Base-by-base conservation (phyloP, 2,329 filamentous ascomycete species). In the Fusarium subglutinans region DNA sequence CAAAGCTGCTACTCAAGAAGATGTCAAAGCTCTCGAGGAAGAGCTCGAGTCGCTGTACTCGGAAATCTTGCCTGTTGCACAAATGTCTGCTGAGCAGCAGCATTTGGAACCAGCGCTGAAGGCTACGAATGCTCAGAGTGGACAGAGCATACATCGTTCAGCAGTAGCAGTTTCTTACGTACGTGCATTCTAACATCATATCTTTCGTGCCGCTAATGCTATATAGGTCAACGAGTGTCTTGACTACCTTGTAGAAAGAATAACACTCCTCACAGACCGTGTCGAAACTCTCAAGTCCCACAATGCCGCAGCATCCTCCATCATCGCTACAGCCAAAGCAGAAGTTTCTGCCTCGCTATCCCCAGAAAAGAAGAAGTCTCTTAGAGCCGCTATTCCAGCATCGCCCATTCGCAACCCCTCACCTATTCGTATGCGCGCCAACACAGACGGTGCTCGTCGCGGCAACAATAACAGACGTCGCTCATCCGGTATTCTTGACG, bases 71-170 rank as follows among this genome's bases (percentile, higher is more conserved):
- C 89, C 91, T 0, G 90, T 94, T 5, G 89, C 91, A 12, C 89
- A 92, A 70, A 94, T 94, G 89, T 90, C 91, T 1, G 86, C 91
- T 2, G 90, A 93, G 73, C 89, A 92, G 75, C 90, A 93, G 77
- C 87, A 91, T 73, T 84, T 92, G 10, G 87, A 90, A 67, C 91
- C 92, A 0, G 89, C 91, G 3, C 81, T 89, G 11, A 81, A 82
- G 63, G 82, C 84, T 1, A 79, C 87, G 9, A 81, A 85, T 12
- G 80, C 83, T 6, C 85, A 82, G 63, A 85, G 84, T 56, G 83
- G 84, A 2, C 82, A 85, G 43, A 84, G 82, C 28, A 72, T 86
- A n/a, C 80, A 80, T 15, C 84, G 84, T 40, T 86, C 88, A 2
- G 82, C 83, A 1, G 82, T 83, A 10, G 87, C 88, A 6, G 75